Base-by-base conservation (phyloP, 805 yeast genomes). In the Barnettozyma salicaria region DNA sequence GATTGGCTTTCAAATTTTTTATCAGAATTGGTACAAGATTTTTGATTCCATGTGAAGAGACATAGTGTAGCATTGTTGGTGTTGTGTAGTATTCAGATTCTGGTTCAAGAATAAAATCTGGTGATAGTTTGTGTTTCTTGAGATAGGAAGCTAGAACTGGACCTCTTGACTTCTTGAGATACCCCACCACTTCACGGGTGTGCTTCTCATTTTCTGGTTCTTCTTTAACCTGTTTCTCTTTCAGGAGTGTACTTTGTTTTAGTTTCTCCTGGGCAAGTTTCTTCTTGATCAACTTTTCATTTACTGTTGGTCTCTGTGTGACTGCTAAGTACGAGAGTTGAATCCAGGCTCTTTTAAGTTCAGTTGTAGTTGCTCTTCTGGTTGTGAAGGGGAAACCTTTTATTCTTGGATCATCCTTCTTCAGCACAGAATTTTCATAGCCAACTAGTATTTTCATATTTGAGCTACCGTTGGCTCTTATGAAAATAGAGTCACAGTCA, bases 331-430 rank as follows among this genome's bases (percentile, higher is more conserved):
- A 76, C 1, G 88, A 67, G 40, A 92, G 64, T 46, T 80, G 80
- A 19, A 74, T 67, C 97, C 97, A 92, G 0, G 94, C 87, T 32
- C 77, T 72, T 51, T 79, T 84, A 48, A 92, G 63, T 55, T 89
- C 97, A 2, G 74, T 62, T 0, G 81, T 68, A 0, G 96, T 89
- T 1, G 97, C 95, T 46, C 96, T 70, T 39, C 75, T 76, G 0
- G 98, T 90, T 1, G 96, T 80, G 61, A 92, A 88, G 2, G 98
- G 98, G 54, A 90, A 76, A 3, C 67, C 59, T 44, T 72, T 74
- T 6, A 92, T 59, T 44, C 96, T 68, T 1, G 63, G 45, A 54
- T 90, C 97, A 23, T 62, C 61, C 21, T 51, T 61, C 23, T 67
- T 52, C 6, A 76, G 57, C 2, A 75, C 67, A 0, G 79, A 70